Evolutionary conservation across 2,329 filamentous ascomycete species (phyloP).

Genomic region (Hypomyces perniciosus): DNA sequence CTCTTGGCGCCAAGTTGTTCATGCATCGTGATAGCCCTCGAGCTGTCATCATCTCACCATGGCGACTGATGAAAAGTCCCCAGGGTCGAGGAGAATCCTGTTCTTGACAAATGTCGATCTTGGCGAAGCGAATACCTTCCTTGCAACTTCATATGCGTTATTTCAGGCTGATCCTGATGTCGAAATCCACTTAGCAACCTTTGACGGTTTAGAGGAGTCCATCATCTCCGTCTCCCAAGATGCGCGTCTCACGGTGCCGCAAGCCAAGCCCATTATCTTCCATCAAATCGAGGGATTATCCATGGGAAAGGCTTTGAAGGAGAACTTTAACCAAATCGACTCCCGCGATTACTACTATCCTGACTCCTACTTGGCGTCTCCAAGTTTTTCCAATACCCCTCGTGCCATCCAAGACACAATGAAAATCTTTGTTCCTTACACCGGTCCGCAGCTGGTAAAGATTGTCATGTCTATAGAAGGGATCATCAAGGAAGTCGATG

Average conservation of each 20-base stretch:
- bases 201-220: slow-evolving; percentile 25
- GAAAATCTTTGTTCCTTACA: slow-evolving; percentile 17
- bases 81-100: slow-evolving; percentile 23
- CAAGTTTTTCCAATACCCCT: slow-evolving; percentile 19
- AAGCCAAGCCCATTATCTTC: slow-evolving; percentile 21
- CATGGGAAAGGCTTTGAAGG: slow-evolving; percentile 11
- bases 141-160: slow-evolving; percentile 37
- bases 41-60: background rate
- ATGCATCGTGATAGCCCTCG: background rate
- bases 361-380: slow-evolving; percentile 8
- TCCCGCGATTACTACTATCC: background rate
- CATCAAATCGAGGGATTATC: slow-evolving; percentile 21
- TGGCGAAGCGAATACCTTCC: slow-evolving; percentile 41
- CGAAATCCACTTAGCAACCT: slow-evolving; percentile 41
- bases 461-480: slow-evolving; percentile 32
- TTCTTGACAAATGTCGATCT: slow-evolving; percentile 41
- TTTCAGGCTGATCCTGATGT: slow-evolving; percentile 27
- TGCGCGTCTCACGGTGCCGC: background rate
- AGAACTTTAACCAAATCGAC: background rate
- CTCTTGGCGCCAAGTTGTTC: background rate
- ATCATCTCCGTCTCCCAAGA: slow-evolving; percentile 12
- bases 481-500: slow-evolving; percentile 31
- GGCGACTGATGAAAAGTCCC: background rate
- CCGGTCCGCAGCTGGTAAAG: slow-evolving; percentile 32
- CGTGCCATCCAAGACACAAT: slow-evolving; percentile 29